phyloP scores from a whole-genome alignment of 257 asterid species.

The Nicotiana otophora region DNA sequence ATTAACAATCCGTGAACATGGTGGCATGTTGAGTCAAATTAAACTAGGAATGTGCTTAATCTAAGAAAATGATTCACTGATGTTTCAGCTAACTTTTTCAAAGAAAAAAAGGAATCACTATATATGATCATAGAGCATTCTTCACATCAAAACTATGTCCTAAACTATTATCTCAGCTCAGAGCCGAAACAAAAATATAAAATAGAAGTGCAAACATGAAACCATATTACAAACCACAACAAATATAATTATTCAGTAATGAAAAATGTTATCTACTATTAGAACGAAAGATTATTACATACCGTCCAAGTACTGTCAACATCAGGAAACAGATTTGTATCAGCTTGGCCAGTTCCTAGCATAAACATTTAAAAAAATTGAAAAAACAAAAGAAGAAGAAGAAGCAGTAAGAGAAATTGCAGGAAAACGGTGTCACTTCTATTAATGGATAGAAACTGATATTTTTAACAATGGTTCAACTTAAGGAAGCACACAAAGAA shows the following conservation, averaged over 20 bases:
- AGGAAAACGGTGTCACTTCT: not conserved
- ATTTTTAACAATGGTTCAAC: not conserved
- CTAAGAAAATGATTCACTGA: not conserved
- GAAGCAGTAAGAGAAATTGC: not conserved
- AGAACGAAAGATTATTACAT: not conserved
- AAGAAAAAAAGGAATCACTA: not conserved
- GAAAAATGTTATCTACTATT: not conserved
- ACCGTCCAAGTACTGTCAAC: conserved; percentile 89
- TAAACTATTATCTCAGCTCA: not conserved
- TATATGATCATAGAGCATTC: not conserved
- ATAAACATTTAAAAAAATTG: not conserved
- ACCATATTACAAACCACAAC: not conserved
- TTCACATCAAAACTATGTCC: not conserved
- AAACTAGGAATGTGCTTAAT: not conserved
- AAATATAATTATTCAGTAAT: not conserved
- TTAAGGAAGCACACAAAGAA: not conserved
- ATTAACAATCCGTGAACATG: not conserved
- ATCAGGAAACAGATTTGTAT: conserved; percentile 72
- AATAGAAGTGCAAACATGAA: not conserved
- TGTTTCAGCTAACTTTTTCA: not conserved
- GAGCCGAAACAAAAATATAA: not conserved
- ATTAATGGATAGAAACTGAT: not conserved
- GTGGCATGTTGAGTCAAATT: not conserved
- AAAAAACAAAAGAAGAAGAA: not conserved
- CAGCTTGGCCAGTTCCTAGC: conserved; percentile 65